Evolutionary conservation across 2,329 filamentous ascomycete species (phyloP), one percentile per base, ranked within the genome.

Genomic region (Malbranchea cinnamomea): DNA sequence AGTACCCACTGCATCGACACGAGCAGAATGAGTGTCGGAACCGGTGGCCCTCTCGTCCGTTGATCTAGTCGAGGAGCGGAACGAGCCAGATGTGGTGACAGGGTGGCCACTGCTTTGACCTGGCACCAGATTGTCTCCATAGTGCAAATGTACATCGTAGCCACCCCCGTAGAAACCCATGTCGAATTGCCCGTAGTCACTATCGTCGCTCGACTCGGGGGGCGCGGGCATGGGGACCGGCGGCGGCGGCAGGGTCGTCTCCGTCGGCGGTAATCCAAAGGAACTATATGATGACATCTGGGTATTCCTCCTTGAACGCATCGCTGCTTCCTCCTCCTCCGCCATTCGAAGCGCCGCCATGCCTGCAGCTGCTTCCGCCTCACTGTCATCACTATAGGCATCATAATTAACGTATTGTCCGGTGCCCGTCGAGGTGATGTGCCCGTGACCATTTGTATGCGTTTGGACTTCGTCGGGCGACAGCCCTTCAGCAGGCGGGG

Each of bases 1-100:
- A n/a, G 84, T 94, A 5, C 81, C 85, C 28, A 73, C 79, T 26
- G 82, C 84, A 52, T 95, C 87, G 29, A 93, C 78, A 31, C 79
- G 70, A 4, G 78, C 82, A 32, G 74, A 66, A 29, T 55, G 56
- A 13, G 50, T 49, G 15, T 49, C 46, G 6, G 42, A 42, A 30
- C 41, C 44, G n/a, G 48, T 42, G 3, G 34, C 41, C n/a, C 28
- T 37, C 2, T 35, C 35, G 22, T 40, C 23, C 34, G 37, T 29
- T 26, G 35, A 16, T 24, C 22, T 7, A 30, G 26, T 30, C 40
- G 38, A 32, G 45, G 30, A 30, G 20, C 28, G 30, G 18, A 28
- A 19, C 18, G 37, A 37, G 19, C 26, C 32, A 20, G 33, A 37
- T 7, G 26, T 34, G 2, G 32, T 30, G 7, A 21, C 31, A 30